Percentiles rank a stretch among this genome's conserved stretches.
phyloP scores from a whole-genome alignment of 1,284 basidiomycete genomes.

The Ceratobasidium sp. region DNA sequence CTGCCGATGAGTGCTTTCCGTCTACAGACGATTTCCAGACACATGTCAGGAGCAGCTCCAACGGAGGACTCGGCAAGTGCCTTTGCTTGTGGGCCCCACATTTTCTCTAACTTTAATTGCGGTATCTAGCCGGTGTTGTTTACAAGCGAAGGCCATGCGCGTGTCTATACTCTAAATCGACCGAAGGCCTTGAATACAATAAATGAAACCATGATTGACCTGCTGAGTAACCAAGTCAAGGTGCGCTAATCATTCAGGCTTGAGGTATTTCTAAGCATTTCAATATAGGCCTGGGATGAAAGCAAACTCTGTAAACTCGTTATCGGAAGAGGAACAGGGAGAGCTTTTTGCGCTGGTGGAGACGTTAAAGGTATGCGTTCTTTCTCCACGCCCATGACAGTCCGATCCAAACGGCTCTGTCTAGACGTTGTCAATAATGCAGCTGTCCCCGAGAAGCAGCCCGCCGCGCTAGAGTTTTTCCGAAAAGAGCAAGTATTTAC shows the following conservation, averaged over 20 bases:
- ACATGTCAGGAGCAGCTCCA: constrained; percentile 16
- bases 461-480: constrained; percentile 83
- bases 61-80: constrained; percentile 10
- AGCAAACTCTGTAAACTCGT: constrained; percentile 79
- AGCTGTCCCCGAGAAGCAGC: constrained; percentile 59
- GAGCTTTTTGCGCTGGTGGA: constrained; percentile 94
- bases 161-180: constrained; percentile 83
- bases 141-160: constrained; percentile 66
- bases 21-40: constrained; percentile 23
- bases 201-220: constrained; percentile 80
- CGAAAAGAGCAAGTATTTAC: constrained; percentile 73
- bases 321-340: constrained; percentile 77
- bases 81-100: not conserved
- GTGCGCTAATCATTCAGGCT: constrained; percentile 53
- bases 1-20: constrained; percentile 32
- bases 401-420: constrained; percentile 13
- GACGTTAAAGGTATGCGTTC: constrained; percentile 79
- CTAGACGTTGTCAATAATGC: constrained; percentile 66
- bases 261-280: constrained; percentile 37
- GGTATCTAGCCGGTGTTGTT: constrained; percentile 63
- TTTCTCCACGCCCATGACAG: constrained; percentile 9
- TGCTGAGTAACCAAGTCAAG: constrained; percentile 76
- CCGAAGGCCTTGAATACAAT: constrained; percentile 87
- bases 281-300: constrained; percentile 75
- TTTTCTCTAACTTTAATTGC: not conserved